Evolutionary conservation across 129 eudicot species (phyloP).

Genomic region (Helianthus annuus): HanXRQr2.0-SUNRISE NC_035441.2:165162111-165162610

Average conservation of each 20-base stretch:
- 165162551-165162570: conserved; percentile 65
- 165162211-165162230: conserved; percentile 98
- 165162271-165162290: conserved; percentile 8
- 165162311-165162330: not conserved
- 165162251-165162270: conserved; percentile 68
- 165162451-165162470: conserved; percentile 99
- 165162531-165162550: conserved; percentile 86
- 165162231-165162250: conserved; percentile 83
- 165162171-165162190: conserved; percentile 87
- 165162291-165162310: not conserved
- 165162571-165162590: not conserved
- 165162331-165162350: conserved; percentile 72
- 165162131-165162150: conserved; percentile 80
- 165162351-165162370: conserved; percentile 84
- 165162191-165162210: conserved; percentile 85
- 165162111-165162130: conserved; percentile 62
- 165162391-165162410: conserved; percentile 96
- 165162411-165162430: conserved; percentile 79
- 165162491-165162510: conserved; percentile 89
- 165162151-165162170: conserved; percentile 90
- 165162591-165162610: not conserved
- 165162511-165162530: conserved; percentile 86
- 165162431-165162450: conserved; percentile 98
- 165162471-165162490: conserved; percentile 87
- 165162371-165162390: conserved; percentile 94